These are phyloP conservation scores for Porogramme epimiltina DNA, from an alignment of 1,284 basidiomycete species.

Conservation along the genomic window DNA sequence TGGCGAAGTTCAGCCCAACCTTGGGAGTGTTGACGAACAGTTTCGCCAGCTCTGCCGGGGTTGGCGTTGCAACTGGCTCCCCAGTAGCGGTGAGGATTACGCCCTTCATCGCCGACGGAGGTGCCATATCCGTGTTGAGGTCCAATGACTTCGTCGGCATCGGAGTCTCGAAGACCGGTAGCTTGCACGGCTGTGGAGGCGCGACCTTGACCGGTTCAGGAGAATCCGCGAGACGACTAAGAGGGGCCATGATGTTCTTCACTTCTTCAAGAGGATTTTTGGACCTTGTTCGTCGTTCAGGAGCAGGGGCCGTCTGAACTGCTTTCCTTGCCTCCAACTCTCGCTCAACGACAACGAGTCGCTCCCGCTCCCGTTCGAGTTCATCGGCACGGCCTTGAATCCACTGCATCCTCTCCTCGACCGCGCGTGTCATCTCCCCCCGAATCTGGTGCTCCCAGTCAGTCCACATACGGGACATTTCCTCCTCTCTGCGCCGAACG, in stretches of 20 bases:
- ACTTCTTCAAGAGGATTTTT: constrained; percentile 73
- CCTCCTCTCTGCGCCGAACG: constrained; percentile 46
- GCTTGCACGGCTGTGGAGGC: constrained; percentile 31
- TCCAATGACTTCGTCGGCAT: constrained; percentile 25
- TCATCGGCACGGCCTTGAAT: constrained; percentile 52
- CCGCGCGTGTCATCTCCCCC: constrained; percentile 46
- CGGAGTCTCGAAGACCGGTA: constrained; percentile 43
- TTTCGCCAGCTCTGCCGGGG: constrained; percentile 60
- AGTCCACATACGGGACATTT: constrained; percentile 54
- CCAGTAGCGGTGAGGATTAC: constrained; percentile 77
- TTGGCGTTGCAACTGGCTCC: constrained; percentile 67
- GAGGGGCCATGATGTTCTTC: constrained; percentile 64
- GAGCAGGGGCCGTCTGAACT: constrained; percentile 37
- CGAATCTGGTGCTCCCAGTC: constrained; percentile 57
- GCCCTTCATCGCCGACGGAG: constrained; percentile 78
- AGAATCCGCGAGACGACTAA: constrained; percentile 41
- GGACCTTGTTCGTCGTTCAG: constrained; percentile 45
- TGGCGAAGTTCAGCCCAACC: constrained; percentile 69
- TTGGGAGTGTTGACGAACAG: constrained; percentile 67
- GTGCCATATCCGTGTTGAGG: constrained; percentile 25
- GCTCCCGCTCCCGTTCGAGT: constrained; percentile 51
- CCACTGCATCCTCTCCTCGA: constrained; percentile 58
- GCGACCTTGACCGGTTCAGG: constrained; percentile 24
- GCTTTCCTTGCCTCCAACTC: constrained; percentile 49
- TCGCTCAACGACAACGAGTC: constrained; percentile 44